Conservation (phyloP, 2,329 filamentous ascomycete genomes). For the Fusarium algeriense region DNA sequence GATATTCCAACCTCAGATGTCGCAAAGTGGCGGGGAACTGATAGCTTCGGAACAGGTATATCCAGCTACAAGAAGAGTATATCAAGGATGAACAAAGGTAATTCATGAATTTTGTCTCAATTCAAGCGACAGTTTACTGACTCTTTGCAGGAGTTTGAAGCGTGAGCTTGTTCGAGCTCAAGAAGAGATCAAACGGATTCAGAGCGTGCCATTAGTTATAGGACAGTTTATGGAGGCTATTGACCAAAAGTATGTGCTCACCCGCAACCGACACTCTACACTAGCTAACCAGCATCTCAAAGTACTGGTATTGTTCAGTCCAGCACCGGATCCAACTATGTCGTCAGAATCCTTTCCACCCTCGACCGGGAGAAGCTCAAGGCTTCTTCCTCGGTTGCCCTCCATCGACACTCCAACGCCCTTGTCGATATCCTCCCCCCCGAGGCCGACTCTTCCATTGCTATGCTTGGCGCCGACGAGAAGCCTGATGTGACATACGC, state of each 20-base stretch:
- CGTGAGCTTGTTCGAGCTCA: conserved; percentile 96
- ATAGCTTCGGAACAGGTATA: conserved; percentile 71
- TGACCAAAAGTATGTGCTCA: conserved; percentile 85
- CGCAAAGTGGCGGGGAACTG: conserved; percentile 18
- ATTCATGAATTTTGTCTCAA: conserved; percentile 12
- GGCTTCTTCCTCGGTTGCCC: conserved; percentile 95
- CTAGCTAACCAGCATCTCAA: conserved; percentile 24
- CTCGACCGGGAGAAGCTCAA: conserved; percentile 98
- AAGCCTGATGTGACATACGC: conserved; percentile 99
- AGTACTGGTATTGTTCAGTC: conserved; percentile 99
- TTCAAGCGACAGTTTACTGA: conserved; percentile 24
- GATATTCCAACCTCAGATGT: conserved; percentile 43
- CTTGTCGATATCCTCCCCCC: conserved; percentile 99
- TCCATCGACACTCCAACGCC: conserved; percentile 98
- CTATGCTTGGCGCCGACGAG: conserved; percentile 96
- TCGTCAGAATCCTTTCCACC: conserved; percentile 97
- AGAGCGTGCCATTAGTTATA: conserved; percentile 97
- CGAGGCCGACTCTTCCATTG: conserved; percentile 97
- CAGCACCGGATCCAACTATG: conserved; percentile 98
- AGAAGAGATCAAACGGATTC: conserved; percentile 99
- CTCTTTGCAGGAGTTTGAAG: conserved; percentile 81
- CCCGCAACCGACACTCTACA: conserved; percentile 1
- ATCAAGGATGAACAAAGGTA: conserved; percentile 99
- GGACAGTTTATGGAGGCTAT: conserved; percentile 99
- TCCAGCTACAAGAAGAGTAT: conserved; percentile 98